Conservation (phyloP, 1,284 basidiomycete genomes). For the Schizopora paradoxa region DNA sequence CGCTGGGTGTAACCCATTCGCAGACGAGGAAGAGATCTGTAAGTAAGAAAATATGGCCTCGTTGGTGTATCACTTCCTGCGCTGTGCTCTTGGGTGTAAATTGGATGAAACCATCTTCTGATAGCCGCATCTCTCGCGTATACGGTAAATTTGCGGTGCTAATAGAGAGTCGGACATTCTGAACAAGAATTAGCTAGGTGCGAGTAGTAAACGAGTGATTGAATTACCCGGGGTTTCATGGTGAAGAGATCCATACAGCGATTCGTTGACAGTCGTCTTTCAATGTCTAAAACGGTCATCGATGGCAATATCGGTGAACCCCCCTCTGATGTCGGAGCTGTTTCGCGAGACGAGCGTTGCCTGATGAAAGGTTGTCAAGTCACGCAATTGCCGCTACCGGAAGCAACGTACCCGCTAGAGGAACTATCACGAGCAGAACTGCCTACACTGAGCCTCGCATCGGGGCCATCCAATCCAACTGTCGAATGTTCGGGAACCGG, state of each 20-base stretch:
- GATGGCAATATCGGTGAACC: constrained; percentile 45
- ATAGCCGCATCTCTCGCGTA: constrained; percentile 73
- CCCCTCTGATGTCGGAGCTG: constrained; percentile 48
- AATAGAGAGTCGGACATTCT: constrained; percentile 93
- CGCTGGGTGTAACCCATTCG: constrained; percentile 71
- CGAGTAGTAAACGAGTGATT: constrained; percentile 16
- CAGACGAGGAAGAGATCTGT: constrained; percentile 91
- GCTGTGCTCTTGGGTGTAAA: constrained; percentile 78
- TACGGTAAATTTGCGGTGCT: constrained; percentile 77
- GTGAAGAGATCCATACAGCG: constrained; percentile 91
- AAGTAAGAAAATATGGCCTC: constrained; percentile 85
- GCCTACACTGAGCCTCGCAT: constrained; percentile 36
- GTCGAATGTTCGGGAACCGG: constrained; percentile 7
- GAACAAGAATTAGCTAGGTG: constrained; percentile 17
- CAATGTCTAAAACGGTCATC: constrained; percentile 71
- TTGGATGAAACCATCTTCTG: constrained; percentile 69
- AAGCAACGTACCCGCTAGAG: constrained; percentile 49
- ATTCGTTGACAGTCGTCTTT: constrained; percentile 74
- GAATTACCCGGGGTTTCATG: constrained; percentile 84
- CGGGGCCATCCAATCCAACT: constrained; percentile 24
- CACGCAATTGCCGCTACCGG: background rate
- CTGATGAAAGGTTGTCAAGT: constrained; percentile 22
- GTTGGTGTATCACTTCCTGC: constrained; percentile 63
- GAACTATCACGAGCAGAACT: constrained; percentile 46
- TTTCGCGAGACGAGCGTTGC: constrained; percentile 55